phyloP scores from a whole-genome alignment of 2,329 filamentous ascomycete species.

The Aspergillus proliferans region DNA sequence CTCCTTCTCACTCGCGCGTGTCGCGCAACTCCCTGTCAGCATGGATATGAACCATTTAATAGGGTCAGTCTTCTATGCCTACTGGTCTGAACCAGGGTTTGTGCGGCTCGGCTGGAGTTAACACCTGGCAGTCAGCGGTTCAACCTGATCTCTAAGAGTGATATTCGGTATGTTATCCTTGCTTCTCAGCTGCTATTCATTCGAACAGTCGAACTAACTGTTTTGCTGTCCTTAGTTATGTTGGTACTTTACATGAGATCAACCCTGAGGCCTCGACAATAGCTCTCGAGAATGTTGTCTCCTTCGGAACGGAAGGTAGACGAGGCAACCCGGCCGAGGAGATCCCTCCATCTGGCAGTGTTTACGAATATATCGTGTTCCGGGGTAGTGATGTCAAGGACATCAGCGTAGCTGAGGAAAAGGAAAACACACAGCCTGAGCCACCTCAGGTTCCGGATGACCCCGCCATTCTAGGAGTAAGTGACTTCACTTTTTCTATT shows the following conservation, averaged over 20 bases:
- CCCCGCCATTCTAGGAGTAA: slow-evolving; percentile 93
- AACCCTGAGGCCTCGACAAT: slow-evolving; percentile 96
- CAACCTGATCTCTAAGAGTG: slow-evolving; percentile 93
- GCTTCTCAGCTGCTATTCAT: slow-evolving; percentile 12
- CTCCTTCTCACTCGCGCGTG: slow-evolving; percentile 19
- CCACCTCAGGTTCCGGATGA: slow-evolving; percentile 81
- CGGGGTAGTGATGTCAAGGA: slow-evolving; percentile 98
- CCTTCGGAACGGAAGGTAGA: slow-evolving; percentile 89
- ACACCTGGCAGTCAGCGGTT: slow-evolving; percentile 68
- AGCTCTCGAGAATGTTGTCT: slow-evolving; percentile 91
- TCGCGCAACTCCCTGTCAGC: slow-evolving; percentile 29
- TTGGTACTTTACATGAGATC: slow-evolving; percentile 93
- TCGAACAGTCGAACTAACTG: slow-evolving; percentile 29
- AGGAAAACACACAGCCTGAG: slow-evolving; percentile 65
- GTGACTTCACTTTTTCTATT: slow-evolving; percentile 38
- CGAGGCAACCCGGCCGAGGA: slow-evolving; percentile 72
- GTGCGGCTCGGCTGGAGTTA: slow-evolving; percentile 30
- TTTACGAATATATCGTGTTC: slow-evolving; percentile 99
- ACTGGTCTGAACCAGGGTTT: slow-evolving; percentile 26
- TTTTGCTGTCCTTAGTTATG: slow-evolving; percentile 60
- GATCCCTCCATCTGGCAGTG: slow-evolving; percentile 73
- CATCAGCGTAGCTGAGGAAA: slow-evolving; percentile 80
- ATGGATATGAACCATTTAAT: slow-evolving; percentile 48
- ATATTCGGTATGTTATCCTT: slow-evolving; percentile 69
- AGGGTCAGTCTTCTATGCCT: slow-evolving; percentile 34